Evolutionary conservation across 345 rosid species (phyloP), one percentile per base, ranked within the genome.

Genomic region (Eucalyptus pumila): DNA sequence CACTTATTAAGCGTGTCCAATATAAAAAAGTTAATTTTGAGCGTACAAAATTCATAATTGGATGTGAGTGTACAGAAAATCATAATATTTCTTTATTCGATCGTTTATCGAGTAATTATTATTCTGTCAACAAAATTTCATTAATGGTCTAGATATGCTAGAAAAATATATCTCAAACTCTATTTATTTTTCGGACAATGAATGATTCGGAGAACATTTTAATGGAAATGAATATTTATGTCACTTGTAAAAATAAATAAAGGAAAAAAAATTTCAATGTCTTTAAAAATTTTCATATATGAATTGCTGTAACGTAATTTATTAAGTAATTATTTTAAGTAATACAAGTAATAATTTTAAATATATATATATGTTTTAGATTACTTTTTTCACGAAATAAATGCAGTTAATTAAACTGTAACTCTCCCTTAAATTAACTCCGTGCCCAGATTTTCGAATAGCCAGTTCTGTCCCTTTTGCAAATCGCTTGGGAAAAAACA

Each of bases 291-390:
- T 27, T 62, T 62, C 10, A 3, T 4, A 15, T 9, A 2, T 67
- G 19, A 67, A 67, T n/a, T 15, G 32, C 16, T 1, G 8, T 14
- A 62, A 7, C 10, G 0, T 2, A 30, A n/a, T 65, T 14, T 7
- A n/a, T n/a, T 14, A 14, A 65, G 4, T 65, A n/a, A 67, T 67
- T 67, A 67, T 67, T 67, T 15, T 1, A n/a, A 65, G 19, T 15
- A 0, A 8, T 62, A 14, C 0, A n/a, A 65, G 2, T 4, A 15
- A 67, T 32, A 9, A 67, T 2, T 27, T 6, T 30, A 2, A 6
- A 30, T 30, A 30, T 10, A 1, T 42, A 14, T 4, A 3, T 14
- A 14, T n/a, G 3, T n/a, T 65, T 4, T 8, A 8, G 17, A 67
- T 67, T 3, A 7, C 8, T 67, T n/a, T 14, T n/a, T 32, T 67